Percentiles rank a stretch among this genome's conserved stretches.
phyloP scores from a whole-genome alignment of 352 stramenopile species.

The Phytopythium mirpurense region DNA sequence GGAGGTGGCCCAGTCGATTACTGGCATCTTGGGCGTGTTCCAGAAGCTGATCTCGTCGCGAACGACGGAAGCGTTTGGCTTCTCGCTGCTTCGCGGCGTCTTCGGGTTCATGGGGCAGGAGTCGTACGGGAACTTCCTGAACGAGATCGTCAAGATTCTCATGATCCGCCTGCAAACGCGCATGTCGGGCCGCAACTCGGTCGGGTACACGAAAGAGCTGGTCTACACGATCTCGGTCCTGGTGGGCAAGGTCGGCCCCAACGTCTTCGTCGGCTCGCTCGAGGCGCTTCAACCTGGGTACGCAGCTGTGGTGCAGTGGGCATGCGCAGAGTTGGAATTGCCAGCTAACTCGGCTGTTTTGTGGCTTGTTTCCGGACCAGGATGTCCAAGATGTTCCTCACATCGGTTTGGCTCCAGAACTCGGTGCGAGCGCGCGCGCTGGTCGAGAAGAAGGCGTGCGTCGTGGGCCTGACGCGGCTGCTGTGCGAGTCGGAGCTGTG shows the following conservation, averaged over 20 bases:
- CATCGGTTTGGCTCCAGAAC: constrained; percentile 86
- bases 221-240: constrained; percentile 87
- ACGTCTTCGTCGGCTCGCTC: constrained; percentile 71
- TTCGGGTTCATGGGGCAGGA: constrained; percentile 84
- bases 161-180: constrained; percentile 92
- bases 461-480: constrained; percentile 63
- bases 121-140: constrained; percentile 73
- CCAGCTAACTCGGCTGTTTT: constrained; percentile 20
- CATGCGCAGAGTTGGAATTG: constrained; percentile 16
- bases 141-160: constrained; percentile 93
- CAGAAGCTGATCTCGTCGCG: constrained; percentile 96
- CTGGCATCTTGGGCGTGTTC: constrained; percentile 95
- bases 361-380: constrained; percentile 31
- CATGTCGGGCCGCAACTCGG: constrained; percentile 86
- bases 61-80: constrained; percentile 91
- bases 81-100: constrained; percentile 90
- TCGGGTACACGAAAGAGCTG: constrained; percentile 81
- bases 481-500: constrained; percentile 74
- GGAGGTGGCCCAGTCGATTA: constrained; percentile 80
- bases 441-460: constrained; percentile 61
- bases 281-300: constrained; percentile 86
- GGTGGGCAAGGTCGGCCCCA: constrained; percentile 86
- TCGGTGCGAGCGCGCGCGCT: constrained; percentile 60
- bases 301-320: constrained; percentile 17
- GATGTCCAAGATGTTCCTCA: constrained; percentile 91